Evolutionary conservation across 495 filamentous ascomycete genomes (phyloP).

Genomic region (Aspergillus campestris): DNA sequence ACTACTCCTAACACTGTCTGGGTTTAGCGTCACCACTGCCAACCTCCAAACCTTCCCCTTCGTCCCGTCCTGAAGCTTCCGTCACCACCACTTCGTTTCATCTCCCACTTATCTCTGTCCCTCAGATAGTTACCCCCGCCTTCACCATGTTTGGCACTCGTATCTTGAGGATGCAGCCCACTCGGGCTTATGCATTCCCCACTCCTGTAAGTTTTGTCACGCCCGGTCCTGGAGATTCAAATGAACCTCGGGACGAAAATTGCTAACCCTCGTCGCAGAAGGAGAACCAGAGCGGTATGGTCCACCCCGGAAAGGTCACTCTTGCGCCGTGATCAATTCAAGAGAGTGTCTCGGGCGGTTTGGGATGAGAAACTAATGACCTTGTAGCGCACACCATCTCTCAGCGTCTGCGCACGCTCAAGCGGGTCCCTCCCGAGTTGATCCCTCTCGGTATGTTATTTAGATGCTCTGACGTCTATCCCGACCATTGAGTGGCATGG

Average conservation of each 20-base stretch:
- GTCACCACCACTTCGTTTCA: slow-evolving; percentile 16
- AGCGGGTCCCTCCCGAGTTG: slow-evolving; percentile 88
- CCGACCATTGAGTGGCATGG: not conserved
- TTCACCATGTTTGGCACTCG: slow-evolving; percentile 60
- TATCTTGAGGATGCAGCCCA: slow-evolving; percentile 46
- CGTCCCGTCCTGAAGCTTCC: slow-evolving; percentile 11
- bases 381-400: slow-evolving; percentile 87
- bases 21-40: slow-evolving; percentile 5
- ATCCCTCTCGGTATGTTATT: slow-evolving; percentile 75
- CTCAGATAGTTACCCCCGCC: not conserved
- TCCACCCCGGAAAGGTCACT: slow-evolving; percentile 7
- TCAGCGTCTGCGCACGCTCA: slow-evolving; percentile 80
- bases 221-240: not conserved
- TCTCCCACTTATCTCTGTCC: slow-evolving; percentile 8
- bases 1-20: slow-evolving; percentile 1
- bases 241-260: no score
- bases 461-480: not conserved
- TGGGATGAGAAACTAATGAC: slow-evolving; percentile 17
- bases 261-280: slow-evolving; percentile 51
- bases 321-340: not conserved
- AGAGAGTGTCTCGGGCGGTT: not conserved
- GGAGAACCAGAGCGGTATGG: slow-evolving; percentile 75
- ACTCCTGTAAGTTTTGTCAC: slow-evolving; percentile 60
- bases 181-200: slow-evolving; percentile 60
- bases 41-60: slow-evolving; percentile 15